Base-by-base conservation (phyloP, 2,329 filamentous ascomycete species). In the Epichloe amarillans region DNA sequence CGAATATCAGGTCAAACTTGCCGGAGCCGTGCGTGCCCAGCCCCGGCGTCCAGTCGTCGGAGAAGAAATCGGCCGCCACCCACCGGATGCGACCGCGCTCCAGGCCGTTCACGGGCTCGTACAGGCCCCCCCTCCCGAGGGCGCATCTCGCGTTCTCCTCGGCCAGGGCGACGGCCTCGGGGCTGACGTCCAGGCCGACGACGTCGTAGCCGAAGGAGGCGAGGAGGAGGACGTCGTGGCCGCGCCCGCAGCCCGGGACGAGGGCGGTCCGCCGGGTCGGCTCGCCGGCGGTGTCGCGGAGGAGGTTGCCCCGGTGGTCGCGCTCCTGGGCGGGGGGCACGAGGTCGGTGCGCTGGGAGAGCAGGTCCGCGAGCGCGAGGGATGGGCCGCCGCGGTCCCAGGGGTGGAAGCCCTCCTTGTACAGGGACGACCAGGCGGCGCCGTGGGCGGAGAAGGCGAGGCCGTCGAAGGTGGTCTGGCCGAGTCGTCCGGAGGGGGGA, bases 241-340 rank as follows among this genome's bases (percentile, higher is more conserved):
- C 89, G 45, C 79, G 77, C 0, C 88, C 89, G 65, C 88, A 95
- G 5, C 88, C 88, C 0, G 88, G 86, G 0, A 95, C 84, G 8
- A 94, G 71, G 1, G 83, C 88, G 37, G 58, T 62, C 37, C 58
- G 57, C 46, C 60, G 61, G 46, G 57, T 47, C 39, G 61, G 58
- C 40, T 54, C 53, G 47, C 61, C 58, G 37, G 53, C 38, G 35
- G 55, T 2, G 30, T 51, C 50, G 39, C 50, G 50, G 11, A 49
- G n/a, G 5, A 39, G 57, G 43, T 60, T 58, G 33, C 64, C 64
- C 42, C 63, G 58, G 50, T 58, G 54, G 51, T 68, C 59, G 52
- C 61, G 57, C 42, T 63, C 51, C 64, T 69, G 59, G 30, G 65
- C 50, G 44, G 57, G 1, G 1, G 67, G 65, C 33, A 77, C 66